These are phyloP conservation scores for Saccharomycopsis hybrid DNA, from an alignment of 1,139 yeast genomes.

Conservation along the genomic window DNA sequence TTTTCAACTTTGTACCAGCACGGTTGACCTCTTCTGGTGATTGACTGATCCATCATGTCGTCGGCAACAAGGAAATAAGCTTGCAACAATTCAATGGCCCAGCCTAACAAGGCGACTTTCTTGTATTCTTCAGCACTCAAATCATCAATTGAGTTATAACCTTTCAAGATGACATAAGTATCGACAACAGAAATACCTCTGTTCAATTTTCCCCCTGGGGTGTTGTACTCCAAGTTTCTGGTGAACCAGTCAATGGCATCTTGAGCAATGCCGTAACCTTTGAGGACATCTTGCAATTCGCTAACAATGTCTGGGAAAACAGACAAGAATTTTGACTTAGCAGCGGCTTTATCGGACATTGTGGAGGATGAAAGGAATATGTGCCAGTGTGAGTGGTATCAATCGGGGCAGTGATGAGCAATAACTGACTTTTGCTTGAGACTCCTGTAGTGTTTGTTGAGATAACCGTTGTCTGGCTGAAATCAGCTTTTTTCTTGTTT, in stretches of 20 bases:
- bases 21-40: slow-evolving; percentile 97
- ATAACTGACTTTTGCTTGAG: not conserved
- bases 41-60: slow-evolving; percentile 97
- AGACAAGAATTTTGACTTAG: slow-evolving; percentile 59
- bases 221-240: slow-evolving; percentile 70
- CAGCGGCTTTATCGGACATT: slow-evolving; percentile 13
- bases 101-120: slow-evolving; percentile 85
- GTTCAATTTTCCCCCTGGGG: slow-evolving; percentile 95
- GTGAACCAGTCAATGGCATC: slow-evolving; percentile 88
- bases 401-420: not conserved
- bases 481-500: not conserved
- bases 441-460: no score
- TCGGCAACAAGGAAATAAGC: slow-evolving; percentile 97
- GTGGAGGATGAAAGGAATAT: not conserved
- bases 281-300: slow-evolving; percentile 62
- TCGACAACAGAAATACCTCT: slow-evolving; percentile 95
- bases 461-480: no score
- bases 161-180: slow-evolving; percentile 76
- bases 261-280: slow-evolving; percentile 71
- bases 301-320: slow-evolving; percentile 74
- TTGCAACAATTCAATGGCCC: slow-evolving; percentile 93
- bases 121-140: slow-evolving; percentile 65
- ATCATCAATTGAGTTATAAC: slow-evolving; percentile 50
- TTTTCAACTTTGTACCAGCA: slow-evolving; percentile 88
- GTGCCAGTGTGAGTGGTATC: not conserved